A percentile compares a stretch with the other conserved stretches of the same genome.
Conservation (phyloP, 495 filamentous ascomycete species). For the Pyronema omphalodes region DNA sequence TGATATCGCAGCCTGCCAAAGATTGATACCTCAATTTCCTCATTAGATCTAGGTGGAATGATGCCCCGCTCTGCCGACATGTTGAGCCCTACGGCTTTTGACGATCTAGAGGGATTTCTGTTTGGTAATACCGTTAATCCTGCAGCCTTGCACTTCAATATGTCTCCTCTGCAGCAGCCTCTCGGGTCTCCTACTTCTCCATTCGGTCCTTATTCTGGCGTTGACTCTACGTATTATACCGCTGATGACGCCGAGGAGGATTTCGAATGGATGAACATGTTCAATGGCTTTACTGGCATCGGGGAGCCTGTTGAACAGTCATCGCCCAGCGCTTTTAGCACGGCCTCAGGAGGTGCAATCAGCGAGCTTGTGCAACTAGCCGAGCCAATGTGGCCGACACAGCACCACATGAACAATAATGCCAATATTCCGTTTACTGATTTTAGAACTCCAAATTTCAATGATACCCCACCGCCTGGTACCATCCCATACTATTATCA, state of each 20-base stretch:
- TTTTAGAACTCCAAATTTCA: slow-evolving; percentile 29
- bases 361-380: slow-evolving; percentile 77
- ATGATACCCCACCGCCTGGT: slow-evolving; percentile 40
- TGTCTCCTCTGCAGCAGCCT: slow-evolving; percentile 43
- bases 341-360: slow-evolving; percentile 74
- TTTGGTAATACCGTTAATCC: slow-evolving; percentile 82
- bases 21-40: slow-evolving; percentile 24
- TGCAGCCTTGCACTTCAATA: slow-evolving; percentile 80
- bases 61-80: slow-evolving; percentile 24
- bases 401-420: background rate
- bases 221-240: slow-evolving; percentile 27
- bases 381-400: slow-evolving; percentile 24
- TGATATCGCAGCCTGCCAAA: slow-evolving; percentile 15
- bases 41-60: slow-evolving; percentile 24
- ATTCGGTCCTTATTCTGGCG: slow-evolving; percentile 45
- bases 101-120: slow-evolving; percentile 58
- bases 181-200: slow-evolving; percentile 55
- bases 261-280: slow-evolving; percentile 69
- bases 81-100: slow-evolving; percentile 36
- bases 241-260: slow-evolving; percentile 52
- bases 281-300: slow-evolving; percentile 53
- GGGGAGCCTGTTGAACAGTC: slow-evolving; percentile 59
- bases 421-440: slow-evolving; percentile 11
- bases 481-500: slow-evolving; percentile 33
- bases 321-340: slow-evolving; percentile 87